phyloP scores from a whole-genome alignment of 2,329 filamentous ascomycete genomes.

The Stachybotrys chartarum region DNA sequence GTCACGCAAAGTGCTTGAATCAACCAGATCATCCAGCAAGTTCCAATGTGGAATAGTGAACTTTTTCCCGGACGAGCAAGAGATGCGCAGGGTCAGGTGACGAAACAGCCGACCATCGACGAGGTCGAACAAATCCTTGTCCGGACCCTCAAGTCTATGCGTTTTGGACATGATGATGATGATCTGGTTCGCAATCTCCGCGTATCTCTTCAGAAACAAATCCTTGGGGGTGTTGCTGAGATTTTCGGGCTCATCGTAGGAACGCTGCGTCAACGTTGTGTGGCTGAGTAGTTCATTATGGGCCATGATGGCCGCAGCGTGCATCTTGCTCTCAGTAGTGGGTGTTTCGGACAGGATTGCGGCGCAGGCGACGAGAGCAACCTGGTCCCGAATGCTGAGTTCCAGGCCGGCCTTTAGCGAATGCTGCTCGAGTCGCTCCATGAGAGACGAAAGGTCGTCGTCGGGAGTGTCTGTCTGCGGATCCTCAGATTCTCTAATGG shows the following conservation, averaged over 20 bases:
- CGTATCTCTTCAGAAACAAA: slow-evolving; percentile 8
- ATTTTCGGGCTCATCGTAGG: neutral
- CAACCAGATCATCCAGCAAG: neutral
- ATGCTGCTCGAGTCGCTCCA: neutral
- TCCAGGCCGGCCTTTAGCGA: neutral
- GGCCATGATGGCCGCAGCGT: neutral
- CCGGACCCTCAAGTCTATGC: neutral
- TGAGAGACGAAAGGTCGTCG: neutral
- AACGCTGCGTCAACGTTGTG: neutral
- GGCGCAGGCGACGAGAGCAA: neutral
- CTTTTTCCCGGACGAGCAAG: too few relatives aligned
- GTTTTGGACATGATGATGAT: neutral
- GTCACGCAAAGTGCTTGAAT: neutral
- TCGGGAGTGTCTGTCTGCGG: neutral
- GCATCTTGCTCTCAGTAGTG: neutral
- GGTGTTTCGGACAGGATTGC: neutral
- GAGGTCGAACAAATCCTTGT: slow-evolving; percentile 23
- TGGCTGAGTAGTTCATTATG: neutral
- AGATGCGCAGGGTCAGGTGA: slow-evolving; percentile 2
- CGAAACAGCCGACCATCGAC: slow-evolving; percentile 22
- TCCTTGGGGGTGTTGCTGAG: neutral
- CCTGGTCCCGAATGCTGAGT: neutral
- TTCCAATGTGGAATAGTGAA: neutral
- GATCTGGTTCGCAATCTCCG: slow-evolving; percentile 14
- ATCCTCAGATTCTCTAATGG: neutral